Evolutionary conservation across 331 rosid genomes (phyloP).

Genomic region (Saraca asoca): DNA sequence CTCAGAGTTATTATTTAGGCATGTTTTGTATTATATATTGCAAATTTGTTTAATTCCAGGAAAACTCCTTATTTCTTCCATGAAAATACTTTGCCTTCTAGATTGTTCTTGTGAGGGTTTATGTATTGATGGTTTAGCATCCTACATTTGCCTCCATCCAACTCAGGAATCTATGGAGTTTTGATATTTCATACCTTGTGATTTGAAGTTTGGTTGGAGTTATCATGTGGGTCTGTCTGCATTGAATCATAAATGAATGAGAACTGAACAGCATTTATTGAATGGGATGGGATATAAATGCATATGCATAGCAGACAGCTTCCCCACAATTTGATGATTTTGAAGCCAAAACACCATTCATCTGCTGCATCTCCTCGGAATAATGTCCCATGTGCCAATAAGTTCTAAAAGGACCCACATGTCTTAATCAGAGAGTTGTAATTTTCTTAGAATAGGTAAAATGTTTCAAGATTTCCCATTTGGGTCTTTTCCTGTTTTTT

Average conservation of each 20-base stretch:
- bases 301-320: too few relatives aligned
- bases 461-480: too few relatives aligned
- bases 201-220: too few relatives aligned
- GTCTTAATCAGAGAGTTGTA: background rate
- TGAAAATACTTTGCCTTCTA: slow-evolving; percentile 8
- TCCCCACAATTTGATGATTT: background rate
- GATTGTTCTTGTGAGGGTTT: background rate
- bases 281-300: too few relatives aligned
- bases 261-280: too few relatives aligned
- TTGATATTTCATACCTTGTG: too few relatives aligned
- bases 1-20: slow-evolving; percentile 45
- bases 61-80: background rate
- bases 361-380: slow-evolving; percentile 14
- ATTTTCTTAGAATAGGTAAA: too few relatives aligned
- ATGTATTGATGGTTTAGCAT: background rate
- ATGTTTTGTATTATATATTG: slow-evolving; percentile 34
- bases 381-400: slow-evolving; percentile 20
- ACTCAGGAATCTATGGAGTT: background rate
- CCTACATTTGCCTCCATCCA: background rate
- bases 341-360: background rate
- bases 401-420: slow-evolving; percentile 29
- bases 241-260: too few relatives aligned
- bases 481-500: too few relatives aligned
- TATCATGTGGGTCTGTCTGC: too few relatives aligned
- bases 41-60: slow-evolving; percentile 26